Percentiles rank a stretch among this genome's conserved stretches.
Conservation (phyloP, 129 eudicot species). For the Artemisia annua region DNA sequence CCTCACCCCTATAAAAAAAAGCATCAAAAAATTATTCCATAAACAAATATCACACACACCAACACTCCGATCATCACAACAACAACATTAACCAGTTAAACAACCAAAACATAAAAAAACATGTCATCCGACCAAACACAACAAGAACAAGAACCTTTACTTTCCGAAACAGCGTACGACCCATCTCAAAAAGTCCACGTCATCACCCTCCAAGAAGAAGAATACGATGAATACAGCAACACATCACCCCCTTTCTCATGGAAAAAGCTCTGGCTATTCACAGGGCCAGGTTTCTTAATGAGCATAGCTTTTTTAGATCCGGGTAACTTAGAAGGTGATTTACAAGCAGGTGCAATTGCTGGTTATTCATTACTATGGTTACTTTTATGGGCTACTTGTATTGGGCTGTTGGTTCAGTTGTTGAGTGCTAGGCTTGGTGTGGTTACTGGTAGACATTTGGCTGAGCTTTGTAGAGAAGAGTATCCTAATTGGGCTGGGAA, state of each 20-base stretch:
- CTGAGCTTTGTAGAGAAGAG: constrained; percentile 91
- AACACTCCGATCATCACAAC: constrained; percentile 20
- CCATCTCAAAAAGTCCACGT: constrained; percentile 57
- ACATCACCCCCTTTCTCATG: constrained; percentile 82
- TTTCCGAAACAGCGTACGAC: constrained; percentile 64
- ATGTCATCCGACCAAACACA: constrained; percentile 27
- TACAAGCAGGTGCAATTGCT: constrained; percentile 92
- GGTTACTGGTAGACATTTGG: constrained; percentile 89
- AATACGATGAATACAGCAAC: constrained; percentile 36
- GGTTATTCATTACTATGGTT: constrained; percentile 84
- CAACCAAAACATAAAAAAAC: background rate
- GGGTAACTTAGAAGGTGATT: constrained; percentile 94
- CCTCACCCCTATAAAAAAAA: no score
- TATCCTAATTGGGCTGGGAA: constrained; percentile 90
- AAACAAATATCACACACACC: background rate
- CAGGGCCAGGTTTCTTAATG: constrained; percentile 93
- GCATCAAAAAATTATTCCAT: no score
- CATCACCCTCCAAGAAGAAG: constrained; percentile 37
- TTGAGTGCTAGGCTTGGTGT: constrained; percentile 92
- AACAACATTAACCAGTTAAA: background rate
- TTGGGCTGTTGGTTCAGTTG: constrained; percentile 80
- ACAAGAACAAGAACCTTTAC: constrained; percentile 5
- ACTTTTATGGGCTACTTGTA: constrained; percentile 90
- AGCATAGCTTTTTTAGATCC: constrained; percentile 96
- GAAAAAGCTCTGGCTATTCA: constrained; percentile 86